Percentiles rank a stretch among this genome's conserved stretches.
Evolutionary conservation across 2,329 filamentous ascomycete genomes (phyloP).

Genomic region (Aspergillus persii): DNA sequence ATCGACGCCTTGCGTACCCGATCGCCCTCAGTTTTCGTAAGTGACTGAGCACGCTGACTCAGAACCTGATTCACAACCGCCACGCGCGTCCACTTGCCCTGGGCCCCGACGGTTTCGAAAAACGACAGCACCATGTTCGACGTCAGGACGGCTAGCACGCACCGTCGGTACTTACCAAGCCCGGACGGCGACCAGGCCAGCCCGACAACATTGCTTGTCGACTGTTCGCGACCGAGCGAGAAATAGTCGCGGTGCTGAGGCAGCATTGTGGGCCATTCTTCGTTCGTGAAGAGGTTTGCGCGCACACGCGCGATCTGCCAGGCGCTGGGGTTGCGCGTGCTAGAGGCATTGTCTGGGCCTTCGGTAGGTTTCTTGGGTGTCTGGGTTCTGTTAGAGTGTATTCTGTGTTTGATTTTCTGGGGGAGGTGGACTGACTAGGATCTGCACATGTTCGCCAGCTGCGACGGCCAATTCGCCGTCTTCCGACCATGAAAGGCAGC

Average conservation of each 20-base stretch:
- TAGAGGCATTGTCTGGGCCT: conserved; percentile 22
- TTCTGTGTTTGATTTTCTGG: conserved; percentile 6
- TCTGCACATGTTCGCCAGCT: conserved; percentile 54
- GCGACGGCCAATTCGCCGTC: conserved; percentile 59
- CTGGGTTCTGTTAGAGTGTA: conserved; percentile 11
- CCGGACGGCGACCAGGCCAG: conserved; percentile 59
- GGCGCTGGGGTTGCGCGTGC: conserved; percentile 21
- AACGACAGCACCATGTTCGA: conserved; percentile 57
- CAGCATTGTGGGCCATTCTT: conserved; percentile 49
- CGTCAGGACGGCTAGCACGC: conserved; percentile 55
- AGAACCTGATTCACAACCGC: conserved; percentile 54
- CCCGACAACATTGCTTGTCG: conserved; percentile 48
- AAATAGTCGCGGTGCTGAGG: conserved; percentile 49
- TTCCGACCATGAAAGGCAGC: conserved; percentile 58
- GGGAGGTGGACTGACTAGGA: conserved; percentile 43
- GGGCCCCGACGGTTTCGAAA: conserved; percentile 51
- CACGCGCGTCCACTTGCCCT: conserved; percentile 51
- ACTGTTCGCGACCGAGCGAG: conserved; percentile 60
- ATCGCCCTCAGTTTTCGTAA: conserved; percentile 20
- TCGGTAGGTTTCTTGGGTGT: conserved; percentile 23
- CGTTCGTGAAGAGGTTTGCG: conserved; percentile 51
- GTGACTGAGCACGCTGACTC: conserved; percentile 36
- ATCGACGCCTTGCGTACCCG: conserved; percentile 33
- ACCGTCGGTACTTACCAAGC: conserved; percentile 53
- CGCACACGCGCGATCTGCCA: conserved; percentile 46